These are phyloP conservation scores for Aspergillus texensis DNA, from an alignment of 2,329 filamentous ascomycete genomes.

Conservation along the genomic window DNA sequence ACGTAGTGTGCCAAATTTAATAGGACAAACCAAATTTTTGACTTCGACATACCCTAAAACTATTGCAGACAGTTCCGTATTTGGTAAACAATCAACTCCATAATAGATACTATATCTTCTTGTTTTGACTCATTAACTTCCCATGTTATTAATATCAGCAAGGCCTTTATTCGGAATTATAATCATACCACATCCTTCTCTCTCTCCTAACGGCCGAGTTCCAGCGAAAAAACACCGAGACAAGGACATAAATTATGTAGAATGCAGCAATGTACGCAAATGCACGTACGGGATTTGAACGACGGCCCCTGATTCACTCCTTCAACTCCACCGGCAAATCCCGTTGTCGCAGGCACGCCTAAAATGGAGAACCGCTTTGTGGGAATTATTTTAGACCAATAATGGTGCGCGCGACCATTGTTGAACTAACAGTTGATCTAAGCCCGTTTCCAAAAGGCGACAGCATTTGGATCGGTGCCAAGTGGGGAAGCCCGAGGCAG, in stretches of 20 bases:
- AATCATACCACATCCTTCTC: background rate
- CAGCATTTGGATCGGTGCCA: background rate
- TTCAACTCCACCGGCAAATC: background rate
- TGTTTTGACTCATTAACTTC: background rate
- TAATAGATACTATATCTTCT: background rate
- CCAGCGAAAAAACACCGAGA: background rate
- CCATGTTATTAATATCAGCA: background rate
- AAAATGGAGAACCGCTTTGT: background rate
- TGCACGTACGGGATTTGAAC: conserved; percentile 3
- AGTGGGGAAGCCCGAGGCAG: background rate
- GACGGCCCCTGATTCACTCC: background rate
- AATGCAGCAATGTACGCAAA: background rate
- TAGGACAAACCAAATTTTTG: background rate
- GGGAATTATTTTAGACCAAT: background rate
- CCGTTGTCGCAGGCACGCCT: background rate
- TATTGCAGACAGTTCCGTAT: background rate
- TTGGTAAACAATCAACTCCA: background rate
- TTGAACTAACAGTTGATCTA: background rate
- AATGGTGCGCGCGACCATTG: background rate
- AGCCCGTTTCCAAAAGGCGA: background rate
- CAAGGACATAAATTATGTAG: background rate
- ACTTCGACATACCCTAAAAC: background rate
- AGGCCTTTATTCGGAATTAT: background rate
- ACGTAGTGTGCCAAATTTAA: background rate
- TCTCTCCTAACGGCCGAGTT: background rate